Conservation (phyloP, 345 rosid species). For the Aquilaria malaccensis region DNA sequence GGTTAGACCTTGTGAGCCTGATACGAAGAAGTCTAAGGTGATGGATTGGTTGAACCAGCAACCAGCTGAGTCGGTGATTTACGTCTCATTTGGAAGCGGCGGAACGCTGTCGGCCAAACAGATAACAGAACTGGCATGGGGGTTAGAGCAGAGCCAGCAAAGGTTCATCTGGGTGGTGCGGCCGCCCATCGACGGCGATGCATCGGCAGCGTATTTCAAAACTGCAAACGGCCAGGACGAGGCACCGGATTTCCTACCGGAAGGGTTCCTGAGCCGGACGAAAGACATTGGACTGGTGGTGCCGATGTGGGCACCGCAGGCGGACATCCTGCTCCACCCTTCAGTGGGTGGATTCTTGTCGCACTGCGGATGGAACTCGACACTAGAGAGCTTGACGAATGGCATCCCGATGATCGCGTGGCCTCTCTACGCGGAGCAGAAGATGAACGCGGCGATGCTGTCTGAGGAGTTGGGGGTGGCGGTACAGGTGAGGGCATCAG, state of each 20-base stretch:
- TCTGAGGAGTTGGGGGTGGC: slow-evolving; percentile 42
- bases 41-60: slow-evolving; percentile 43
- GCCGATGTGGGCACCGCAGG: slow-evolving; percentile 58
- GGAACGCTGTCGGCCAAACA: slow-evolving; percentile 41
- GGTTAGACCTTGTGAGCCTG: slow-evolving; percentile 2
- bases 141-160: slow-evolving; percentile 26
- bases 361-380: slow-evolving; percentile 74
- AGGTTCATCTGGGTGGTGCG: slow-evolving; percentile 45
- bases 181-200: slow-evolving; percentile 14
- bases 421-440: slow-evolving; percentile 70
- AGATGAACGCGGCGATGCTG: slow-evolving; percentile 52
- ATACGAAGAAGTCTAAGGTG: not conserved
- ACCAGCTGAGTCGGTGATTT: slow-evolving; percentile 43
- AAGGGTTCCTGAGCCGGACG: slow-evolving; percentile 47
- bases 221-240: slow-evolving; percentile 8
- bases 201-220: slow-evolving; percentile 11
- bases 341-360: slow-evolving; percentile 64
- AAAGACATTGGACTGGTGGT: slow-evolving; percentile 29
- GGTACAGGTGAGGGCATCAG: slow-evolving; percentile 17
- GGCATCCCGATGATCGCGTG: slow-evolving; percentile 65
- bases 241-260: slow-evolving; percentile 28
- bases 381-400: slow-evolving; percentile 42
- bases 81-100: slow-evolving; percentile 72
- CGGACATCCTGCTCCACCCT: slow-evolving; percentile 43
- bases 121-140: slow-evolving; percentile 36